A percentile compares a stretch with the other conserved stretches of the same genome.
phyloP scores from a whole-genome alignment of 495 filamentous ascomycete genomes.

The Neurospora africana region DNA sequence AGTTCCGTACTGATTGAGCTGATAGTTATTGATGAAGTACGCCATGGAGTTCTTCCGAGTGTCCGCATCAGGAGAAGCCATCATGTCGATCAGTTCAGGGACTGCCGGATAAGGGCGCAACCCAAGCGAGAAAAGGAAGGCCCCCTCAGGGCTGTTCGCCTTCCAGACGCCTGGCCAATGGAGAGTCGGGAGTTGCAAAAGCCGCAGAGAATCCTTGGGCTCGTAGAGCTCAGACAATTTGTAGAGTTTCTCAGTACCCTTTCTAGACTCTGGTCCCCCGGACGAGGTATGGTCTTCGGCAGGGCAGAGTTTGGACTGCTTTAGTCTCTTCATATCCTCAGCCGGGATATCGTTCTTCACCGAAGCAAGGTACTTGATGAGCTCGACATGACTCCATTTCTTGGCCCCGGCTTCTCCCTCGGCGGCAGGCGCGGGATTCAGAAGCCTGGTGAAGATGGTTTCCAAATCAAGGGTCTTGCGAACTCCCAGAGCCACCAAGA shows the following conservation, averaged over 20 bases:
- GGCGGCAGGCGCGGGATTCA: constrained; percentile 37
- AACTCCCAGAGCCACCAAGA: constrained; percentile 73
- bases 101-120: constrained; percentile 58
- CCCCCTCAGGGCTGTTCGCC: constrained; percentile 53
- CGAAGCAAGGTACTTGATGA: constrained; percentile 86
- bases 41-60: constrained; percentile 56
- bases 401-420: constrained; percentile 33
- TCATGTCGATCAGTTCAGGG: constrained; percentile 61
- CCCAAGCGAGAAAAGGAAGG: constrained; percentile 61
- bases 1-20: constrained; percentile 59
- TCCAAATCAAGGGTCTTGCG: constrained; percentile 80
- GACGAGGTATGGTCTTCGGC: constrained; percentile 45
- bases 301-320: constrained; percentile 65
- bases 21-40: constrained; percentile 76
- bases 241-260: constrained; percentile 46
- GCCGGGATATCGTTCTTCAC: constrained; percentile 82
- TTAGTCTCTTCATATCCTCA: constrained; percentile 72
- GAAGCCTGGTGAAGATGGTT: constrained; percentile 81
- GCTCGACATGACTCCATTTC: constrained; percentile 86
- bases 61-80: constrained; percentile 50
- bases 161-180: constrained; percentile 71
- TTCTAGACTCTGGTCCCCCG: constrained; percentile 31
- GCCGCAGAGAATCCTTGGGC: constrained; percentile 59
- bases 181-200: constrained; percentile 63
- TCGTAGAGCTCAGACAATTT: constrained; percentile 78